phyloP scores from a whole-genome alignment of 2,329 filamentous ascomycete genomes.

The Sclerotinia minor region DNA sequence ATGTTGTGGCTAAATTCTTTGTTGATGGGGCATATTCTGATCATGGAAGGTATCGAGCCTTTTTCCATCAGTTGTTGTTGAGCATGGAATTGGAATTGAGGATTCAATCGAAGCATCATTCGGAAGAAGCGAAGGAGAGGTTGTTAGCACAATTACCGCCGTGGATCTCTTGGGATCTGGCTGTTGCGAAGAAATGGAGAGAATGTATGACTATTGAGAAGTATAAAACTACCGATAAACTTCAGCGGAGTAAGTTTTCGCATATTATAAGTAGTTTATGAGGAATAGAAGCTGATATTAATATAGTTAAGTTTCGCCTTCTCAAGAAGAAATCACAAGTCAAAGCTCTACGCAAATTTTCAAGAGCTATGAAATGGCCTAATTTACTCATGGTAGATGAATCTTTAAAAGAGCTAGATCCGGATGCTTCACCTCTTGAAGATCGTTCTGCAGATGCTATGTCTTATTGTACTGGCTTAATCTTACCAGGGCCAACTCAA shows the following conservation, averaged over 20 bases:
- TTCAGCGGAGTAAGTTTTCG: slow-evolving; percentile 50
- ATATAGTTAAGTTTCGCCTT: slow-evolving; percentile 59
- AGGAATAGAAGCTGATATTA: slow-evolving; percentile 24
- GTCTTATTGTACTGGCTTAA: slow-evolving; percentile 74
- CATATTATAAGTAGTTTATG: not conserved
- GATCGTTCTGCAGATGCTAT: slow-evolving; percentile 68
- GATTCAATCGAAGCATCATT: slow-evolving; percentile 62
- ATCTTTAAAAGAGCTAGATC: slow-evolving; percentile 56
- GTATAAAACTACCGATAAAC: slow-evolving; percentile 52
- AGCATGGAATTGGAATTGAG: slow-evolving; percentile 71
- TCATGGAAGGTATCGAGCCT: slow-evolving; percentile 56
- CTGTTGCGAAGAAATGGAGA: slow-evolving; percentile 71
- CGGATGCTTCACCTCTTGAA: slow-evolving; percentile 56
- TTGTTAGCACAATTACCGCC: slow-evolving; percentile 66
- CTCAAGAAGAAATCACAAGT: slow-evolving; percentile 66
- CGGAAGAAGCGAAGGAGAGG: slow-evolving; percentile 63
- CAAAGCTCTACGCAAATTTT: slow-evolving; percentile 67
- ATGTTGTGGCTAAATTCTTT: slow-evolving; percentile 73
- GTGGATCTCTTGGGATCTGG: slow-evolving; percentile 70
- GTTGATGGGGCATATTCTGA: slow-evolving; percentile 58
- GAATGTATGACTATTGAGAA: slow-evolving; percentile 68
- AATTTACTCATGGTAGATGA: slow-evolving; percentile 66
- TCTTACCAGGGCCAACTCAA: slow-evolving; percentile 68
- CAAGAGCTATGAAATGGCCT: slow-evolving; percentile 74
- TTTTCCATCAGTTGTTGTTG: slow-evolving; percentile 76